A percentile compares a stretch with the other conserved stretches of the same genome.
Conservation (phyloP, 257 asterid genomes). For the Solanum habrochaites region DNA sequence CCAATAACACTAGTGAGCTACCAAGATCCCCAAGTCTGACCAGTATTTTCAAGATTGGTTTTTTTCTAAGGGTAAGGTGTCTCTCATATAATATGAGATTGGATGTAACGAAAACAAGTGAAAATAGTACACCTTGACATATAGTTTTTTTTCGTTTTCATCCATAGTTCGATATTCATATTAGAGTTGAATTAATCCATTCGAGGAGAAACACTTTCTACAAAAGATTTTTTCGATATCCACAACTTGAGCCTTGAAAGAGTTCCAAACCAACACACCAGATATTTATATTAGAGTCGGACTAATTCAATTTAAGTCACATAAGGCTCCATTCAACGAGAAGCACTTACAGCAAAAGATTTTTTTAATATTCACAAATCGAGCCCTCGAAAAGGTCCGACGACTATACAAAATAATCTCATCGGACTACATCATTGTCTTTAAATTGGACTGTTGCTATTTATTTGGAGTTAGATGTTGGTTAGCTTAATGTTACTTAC, state of each 20-base stretch:
- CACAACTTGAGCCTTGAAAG: no score
- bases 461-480: neutral
- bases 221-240: no score
- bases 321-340: no score
- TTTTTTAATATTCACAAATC: rapidly evolving
- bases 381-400: no score
- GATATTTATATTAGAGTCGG: no score
- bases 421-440: rapidly evolving
- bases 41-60: neutral
- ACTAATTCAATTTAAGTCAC: no score
- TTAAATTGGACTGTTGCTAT: neutral
- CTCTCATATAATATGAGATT: neutral
- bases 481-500: neutral
- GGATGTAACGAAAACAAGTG: neutral
- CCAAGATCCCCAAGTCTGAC: neutral
- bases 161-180: rapidly evolving
- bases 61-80: neutral
- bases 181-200: no score
- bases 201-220: no score
- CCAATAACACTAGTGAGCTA: neutral
- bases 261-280: no score
- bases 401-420: rapidly evolving
- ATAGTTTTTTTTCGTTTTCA: neutral
- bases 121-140: neutral
- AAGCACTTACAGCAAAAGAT: no score